Base-by-base conservation (phyloP, 106 monocot species). In the Triglochin maritima region DNA sequence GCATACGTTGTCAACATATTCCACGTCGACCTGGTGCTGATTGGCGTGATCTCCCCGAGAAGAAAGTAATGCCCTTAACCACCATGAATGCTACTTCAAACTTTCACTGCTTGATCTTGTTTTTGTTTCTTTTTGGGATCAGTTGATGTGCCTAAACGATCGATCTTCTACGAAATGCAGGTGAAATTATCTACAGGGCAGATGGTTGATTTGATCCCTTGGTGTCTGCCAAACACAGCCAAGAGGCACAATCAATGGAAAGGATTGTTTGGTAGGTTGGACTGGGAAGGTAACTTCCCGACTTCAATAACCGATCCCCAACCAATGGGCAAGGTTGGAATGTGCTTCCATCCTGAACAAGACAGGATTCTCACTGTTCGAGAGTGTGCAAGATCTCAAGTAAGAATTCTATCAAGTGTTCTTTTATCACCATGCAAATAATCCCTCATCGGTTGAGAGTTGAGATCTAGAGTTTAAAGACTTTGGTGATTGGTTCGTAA, bases 301-400 rank as follows among this genome's bases (percentile, higher is more conserved):
- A 98, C 98, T 14, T 92, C 98, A 53, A 92, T 98, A 29, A 98
- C 98, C 7, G 98, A 98, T 71, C 92, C 98, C 47, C 98, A 98
- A 69, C 98, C 98, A 7, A 98, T 98, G 98, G 98, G 92, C 3
- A 98, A 98, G 67, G 98, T 98, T 3, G 98, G 92, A 45, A 92
- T 98, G 98, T 98, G 98, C 76, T 98, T 98, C 55, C 98, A 98
- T 66, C 98, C 98, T 62, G 98, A 98, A 0, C 98, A 98, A 61
- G 88, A 98, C 66, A 74, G 98, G 49, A 98, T 98, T 66, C 72
- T 98, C 9, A 82, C 98, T n/a, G 98, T 98, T n/a, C 80, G 92
- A 8, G 98, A 92, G 65, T 92, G 88, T 72, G 98, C 98, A 4
- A 72, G 98, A 12, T 92, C 98, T 67, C 98, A 98, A 76, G 98